phyloP scores from a whole-genome alignment of 768 basidiomycete species.

The Leccinum longicurvipes region DNA sequence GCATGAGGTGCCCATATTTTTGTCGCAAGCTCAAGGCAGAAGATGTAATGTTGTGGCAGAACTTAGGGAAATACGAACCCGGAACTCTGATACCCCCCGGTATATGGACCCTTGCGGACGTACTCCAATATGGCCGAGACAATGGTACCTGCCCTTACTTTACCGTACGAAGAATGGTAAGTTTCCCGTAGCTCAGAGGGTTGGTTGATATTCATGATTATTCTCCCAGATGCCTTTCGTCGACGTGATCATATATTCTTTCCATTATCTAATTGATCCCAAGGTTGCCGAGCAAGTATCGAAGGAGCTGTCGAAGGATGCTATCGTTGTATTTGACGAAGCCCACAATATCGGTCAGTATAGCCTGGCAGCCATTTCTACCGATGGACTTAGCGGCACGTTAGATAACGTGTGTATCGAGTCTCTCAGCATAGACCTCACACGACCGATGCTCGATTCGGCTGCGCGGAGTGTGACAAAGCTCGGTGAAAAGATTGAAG shows the following conservation, averaged over 20 bases:
- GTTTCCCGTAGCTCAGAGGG: constrained; percentile 14
- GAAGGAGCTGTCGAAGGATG: constrained; percentile 95
- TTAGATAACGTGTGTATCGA: constrained; percentile 98
- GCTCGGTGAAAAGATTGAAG: constrained; percentile 90
- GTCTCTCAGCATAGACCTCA: constrained; percentile 94
- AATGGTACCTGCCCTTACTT: constrained; percentile 93
- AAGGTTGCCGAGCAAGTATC: constrained; percentile 99
- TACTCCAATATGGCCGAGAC: constrained; percentile 84
- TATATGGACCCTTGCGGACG: constrained; percentile 92
- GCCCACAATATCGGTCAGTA: constrained; percentile 94
- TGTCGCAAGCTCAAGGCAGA: neutral
- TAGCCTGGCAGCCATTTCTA: neutral
- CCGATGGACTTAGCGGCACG: constrained; percentile 1
- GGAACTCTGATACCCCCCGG: constrained; percentile 81
- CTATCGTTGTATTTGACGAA: constrained; percentile 98
- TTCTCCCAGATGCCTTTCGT: constrained; percentile 87
- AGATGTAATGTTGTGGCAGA: constrained; percentile 43
- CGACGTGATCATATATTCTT: constrained; percentile 97
- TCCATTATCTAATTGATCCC: constrained; percentile 97
- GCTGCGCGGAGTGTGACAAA: constrained; percentile 84
- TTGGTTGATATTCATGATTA: neutral
- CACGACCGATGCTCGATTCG: constrained; percentile 95
- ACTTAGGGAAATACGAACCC: constrained; percentile 75
- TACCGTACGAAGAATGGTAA: constrained; percentile 90
- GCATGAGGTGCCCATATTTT: constrained; percentile 75